These are phyloP conservation scores for Vitis cinerea DNA, from an alignment of 164 flowering plant genomes.

Conservation along the genomic window DNA sequence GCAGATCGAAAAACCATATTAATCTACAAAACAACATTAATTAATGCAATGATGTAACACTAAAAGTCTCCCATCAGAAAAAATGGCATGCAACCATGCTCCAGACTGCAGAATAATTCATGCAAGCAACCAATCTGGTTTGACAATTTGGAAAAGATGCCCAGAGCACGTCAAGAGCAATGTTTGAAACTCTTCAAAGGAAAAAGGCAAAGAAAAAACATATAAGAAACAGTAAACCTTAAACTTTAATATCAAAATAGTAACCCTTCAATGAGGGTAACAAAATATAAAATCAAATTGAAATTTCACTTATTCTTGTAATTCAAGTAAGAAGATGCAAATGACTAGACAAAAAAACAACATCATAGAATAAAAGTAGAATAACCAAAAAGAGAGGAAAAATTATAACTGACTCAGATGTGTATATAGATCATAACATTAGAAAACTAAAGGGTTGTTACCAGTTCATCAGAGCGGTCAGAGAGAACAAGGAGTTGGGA, in stretches of 20 bases:
- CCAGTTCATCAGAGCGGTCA: slow-evolving; percentile 88
- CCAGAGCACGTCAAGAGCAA: background rate
- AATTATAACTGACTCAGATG: too few relatives aligned
- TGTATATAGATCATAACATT: background rate
- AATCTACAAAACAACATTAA: background rate
- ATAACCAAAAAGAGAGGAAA: background rate
- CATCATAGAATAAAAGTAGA: background rate
- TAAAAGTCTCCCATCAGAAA: background rate
- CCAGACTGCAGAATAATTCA: background rate
- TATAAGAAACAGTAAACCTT: background rate
- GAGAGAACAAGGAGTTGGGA: slow-evolving; percentile 93
- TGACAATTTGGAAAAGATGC: background rate
- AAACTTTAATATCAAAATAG: background rate
- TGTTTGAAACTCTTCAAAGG: background rate
- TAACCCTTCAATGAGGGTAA: background rate
- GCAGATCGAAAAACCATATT: too few relatives aligned
- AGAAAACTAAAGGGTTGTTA: slow-evolving; percentile 23
- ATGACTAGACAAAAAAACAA: background rate
- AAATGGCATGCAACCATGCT: background rate
- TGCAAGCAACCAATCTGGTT: background rate
- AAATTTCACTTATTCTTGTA: background rate
- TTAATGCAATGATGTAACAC: background rate
- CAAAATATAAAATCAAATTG: background rate
- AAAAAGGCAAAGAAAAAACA: background rate
- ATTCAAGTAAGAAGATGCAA: background rate